Percentiles rank a stretch among this genome's conserved stretches.
These are phyloP conservation scores for Venturia nashicola DNA, from an alignment of 2,329 filamentous ascomycete genomes.

Conservation along the genomic window DNA sequence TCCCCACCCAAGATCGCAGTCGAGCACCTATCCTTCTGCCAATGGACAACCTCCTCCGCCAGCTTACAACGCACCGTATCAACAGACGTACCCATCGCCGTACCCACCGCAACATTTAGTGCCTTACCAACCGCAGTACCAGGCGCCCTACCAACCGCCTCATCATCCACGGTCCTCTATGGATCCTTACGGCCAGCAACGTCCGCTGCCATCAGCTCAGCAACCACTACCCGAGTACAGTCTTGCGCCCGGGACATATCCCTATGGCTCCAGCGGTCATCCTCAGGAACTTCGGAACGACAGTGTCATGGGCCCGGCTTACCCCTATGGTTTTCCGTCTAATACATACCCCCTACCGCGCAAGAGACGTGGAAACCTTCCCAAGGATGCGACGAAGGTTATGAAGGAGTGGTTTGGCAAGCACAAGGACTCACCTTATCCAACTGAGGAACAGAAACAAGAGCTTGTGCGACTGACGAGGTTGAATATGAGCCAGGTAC, in stretches of 20 bases:
- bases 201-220: background rate
- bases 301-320: background rate
- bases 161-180: background rate
- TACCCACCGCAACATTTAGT: background rate
- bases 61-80: background rate
- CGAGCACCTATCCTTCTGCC: background rate
- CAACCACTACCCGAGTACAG: background rate
- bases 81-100: background rate
- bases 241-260: background rate
- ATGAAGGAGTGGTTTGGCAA: conserved; percentile 67
- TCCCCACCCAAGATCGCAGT: background rate
- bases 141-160: background rate
- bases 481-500: conserved; percentile 60
- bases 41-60: background rate
- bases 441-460: conserved; percentile 75
- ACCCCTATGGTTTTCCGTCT: background rate
- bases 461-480: conserved; percentile 65
- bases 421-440: conserved; percentile 71
- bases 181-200: background rate
- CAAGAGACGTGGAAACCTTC: conserved; percentile 60
- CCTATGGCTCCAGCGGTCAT: background rate
- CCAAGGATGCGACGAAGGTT: conserved; percentile 79
- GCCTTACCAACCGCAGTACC: background rate
- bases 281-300: background rate
- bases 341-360: background rate